Base-by-base conservation (phyloP, 2,329 filamentous ascomycete genomes). In the Botrytis hyacinthi region DNA sequence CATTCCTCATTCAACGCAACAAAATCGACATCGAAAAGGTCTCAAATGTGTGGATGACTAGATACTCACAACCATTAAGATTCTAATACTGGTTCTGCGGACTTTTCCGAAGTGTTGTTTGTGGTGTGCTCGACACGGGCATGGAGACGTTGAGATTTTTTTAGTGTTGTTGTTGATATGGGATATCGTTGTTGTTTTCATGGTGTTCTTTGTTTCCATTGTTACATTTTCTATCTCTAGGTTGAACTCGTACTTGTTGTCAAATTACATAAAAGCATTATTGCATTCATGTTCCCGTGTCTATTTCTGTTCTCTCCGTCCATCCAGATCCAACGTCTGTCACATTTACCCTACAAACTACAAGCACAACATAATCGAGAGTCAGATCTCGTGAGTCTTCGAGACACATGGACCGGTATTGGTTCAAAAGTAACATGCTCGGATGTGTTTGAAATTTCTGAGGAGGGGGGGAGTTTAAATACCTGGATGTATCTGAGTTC, bases 81-180 rank as follows among this genome's bases (percentile, higher is more conserved):
- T n/a, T n/a, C n/a, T n/a, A n/a, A n/a, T n/a, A n/a, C n/a, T n/a
- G n/a, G n/a, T n/a, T n/a, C n/a, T n/a, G n/a, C n/a, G n/a, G n/a
- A n/a, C n/a, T n/a, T n/a, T n/a, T n/a, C n/a, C n/a, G n/a, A n/a
- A n/a, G n/a, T n/a, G n/a, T n/a, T n/a, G n/a, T n/a, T n/a, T n/a
- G n/a, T n/a, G n/a, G n/a, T n/a, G n/a, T n/a, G n/a, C n/a, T n/a
- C 4, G 5, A 6, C 4, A 26, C 7, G 22, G 10, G 22, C 26
- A 51, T 26, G 12, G 46, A 26, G 46, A 51, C 2, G 0, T 51
- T 51, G 46, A 10, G 3, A n/a, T 3, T 7, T 3, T 3, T n/a
- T 14, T 0, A 48, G 1, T 26, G 10, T 51, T 51, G 0, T n/a
- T 14, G 4, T 18, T 14, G 12, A 51, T 6, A 51, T 10, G 0